Percentiles rank a stretch among this genome's conserved stretches.
Conservation (phyloP, 768 basidiomycete genomes). For the Suillus sp. region DNA sequence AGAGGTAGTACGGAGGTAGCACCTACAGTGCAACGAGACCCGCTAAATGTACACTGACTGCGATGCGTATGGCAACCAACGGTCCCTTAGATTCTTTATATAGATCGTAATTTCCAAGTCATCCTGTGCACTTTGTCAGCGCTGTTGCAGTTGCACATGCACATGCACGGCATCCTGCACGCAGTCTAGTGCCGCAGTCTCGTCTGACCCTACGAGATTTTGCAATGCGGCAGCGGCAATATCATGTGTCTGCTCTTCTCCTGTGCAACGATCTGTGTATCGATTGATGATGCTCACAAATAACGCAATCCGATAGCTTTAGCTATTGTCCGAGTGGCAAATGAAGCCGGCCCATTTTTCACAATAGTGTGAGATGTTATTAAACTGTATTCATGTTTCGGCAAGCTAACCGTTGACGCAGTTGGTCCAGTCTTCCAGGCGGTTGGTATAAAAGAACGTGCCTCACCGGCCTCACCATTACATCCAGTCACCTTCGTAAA, state of each 20-base stretch:
- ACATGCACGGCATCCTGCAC: neutral
- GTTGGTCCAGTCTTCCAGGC: neutral
- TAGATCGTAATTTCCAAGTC: neutral
- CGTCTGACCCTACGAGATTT: neutral
- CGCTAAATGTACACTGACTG: too few relatives aligned
- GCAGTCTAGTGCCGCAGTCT: neutral
- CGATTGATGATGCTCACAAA: neutral
- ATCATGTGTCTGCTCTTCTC: neutral
- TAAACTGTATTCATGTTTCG: neutral
- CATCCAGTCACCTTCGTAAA: slow-evolving; percentile 11
- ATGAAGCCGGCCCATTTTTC: neutral
- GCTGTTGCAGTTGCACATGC: neutral
- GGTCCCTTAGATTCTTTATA: neutral
- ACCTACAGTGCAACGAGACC: too few relatives aligned
- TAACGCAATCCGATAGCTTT: neutral
- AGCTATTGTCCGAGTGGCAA: slow-evolving; percentile 6
- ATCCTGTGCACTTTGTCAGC: neutral
- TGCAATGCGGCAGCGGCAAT: neutral
- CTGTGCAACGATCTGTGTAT: neutral
- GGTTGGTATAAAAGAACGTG: slow-evolving; percentile 8
- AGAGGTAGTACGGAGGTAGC: too few relatives aligned
- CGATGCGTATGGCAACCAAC: too few relatives aligned
- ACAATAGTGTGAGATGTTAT: slow-evolving; percentile 20
- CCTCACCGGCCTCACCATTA: neutral
- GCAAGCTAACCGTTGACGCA: neutral